Percentiles rank a stretch among this genome's conserved stretches.
phyloP scores from a whole-genome alignment of 164 flowering plant genomes.

The Liriodendron chinense region DNA sequence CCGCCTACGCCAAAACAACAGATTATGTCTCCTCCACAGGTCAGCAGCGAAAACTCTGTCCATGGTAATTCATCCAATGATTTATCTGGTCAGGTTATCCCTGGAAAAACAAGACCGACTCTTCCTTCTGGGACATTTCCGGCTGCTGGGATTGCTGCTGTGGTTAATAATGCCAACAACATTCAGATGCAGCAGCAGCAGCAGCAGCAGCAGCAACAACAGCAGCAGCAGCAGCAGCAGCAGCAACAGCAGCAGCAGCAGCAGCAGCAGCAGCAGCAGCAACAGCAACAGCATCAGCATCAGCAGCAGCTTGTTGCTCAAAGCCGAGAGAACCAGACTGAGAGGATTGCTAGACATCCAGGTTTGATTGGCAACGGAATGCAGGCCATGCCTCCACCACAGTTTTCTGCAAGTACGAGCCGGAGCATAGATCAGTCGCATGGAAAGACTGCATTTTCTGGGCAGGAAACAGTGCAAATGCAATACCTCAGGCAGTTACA shows the following conservation, averaged over 20 bases:
- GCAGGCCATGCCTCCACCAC: conserved; percentile 54
- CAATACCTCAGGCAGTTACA: conserved; percentile 63
- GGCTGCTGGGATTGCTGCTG: conserved; percentile 31
- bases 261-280: too few species aligned
- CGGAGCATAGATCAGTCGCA: conserved; percentile 46
- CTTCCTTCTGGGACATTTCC: conserved; percentile 48
- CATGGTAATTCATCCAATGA: conserved; percentile 71
- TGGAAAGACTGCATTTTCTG: conserved; percentile 19
- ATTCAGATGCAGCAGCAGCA: conserved; percentile 12
- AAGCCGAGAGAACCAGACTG: conserved; percentile 46
- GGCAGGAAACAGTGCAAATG: conserved; percentile 43
- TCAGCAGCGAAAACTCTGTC: conserved; percentile 59
- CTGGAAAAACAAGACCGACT: conserved; percentile 52
- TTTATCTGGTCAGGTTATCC: conserved; percentile 62
- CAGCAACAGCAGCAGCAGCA: too few species aligned
- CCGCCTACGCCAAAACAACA: conserved; percentile 52
- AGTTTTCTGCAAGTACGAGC: conserved; percentile 42
- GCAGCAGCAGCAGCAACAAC: too few species aligned
- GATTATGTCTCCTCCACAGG: conserved; percentile 44
- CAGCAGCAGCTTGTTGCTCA: conserved; percentile 39
- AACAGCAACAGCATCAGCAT: conserved; percentile 5
- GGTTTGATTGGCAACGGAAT: conserved; percentile 47
- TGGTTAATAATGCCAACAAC: conserved; percentile 34
- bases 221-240: too few species aligned
- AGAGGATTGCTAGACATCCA: conserved; percentile 39